A percentile compares a stretch with the other conserved stretches of the same genome.
Conservation (phyloP, 805 yeast genomes). For the Cyberlindnera bimundalis region DNA sequence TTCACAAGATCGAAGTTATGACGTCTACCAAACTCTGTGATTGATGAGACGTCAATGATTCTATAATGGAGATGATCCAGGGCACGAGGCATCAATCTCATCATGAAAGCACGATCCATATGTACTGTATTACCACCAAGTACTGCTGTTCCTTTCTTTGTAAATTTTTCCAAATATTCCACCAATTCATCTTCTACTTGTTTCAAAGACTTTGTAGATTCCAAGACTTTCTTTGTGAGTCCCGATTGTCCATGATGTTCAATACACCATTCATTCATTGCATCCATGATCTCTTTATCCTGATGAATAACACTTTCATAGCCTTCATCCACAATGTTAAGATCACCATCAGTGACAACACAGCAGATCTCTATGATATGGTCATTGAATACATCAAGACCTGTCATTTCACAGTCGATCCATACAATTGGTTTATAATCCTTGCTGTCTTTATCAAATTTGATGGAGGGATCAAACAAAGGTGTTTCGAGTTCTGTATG, state of each 20-base stretch:
- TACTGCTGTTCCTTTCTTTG: constrained; percentile 58
- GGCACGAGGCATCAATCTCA: constrained; percentile 72
- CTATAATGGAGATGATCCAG: constrained; percentile 61
- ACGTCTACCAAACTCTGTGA: constrained; percentile 76
- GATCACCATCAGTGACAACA: constrained; percentile 78
- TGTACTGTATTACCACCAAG: constrained; percentile 92
- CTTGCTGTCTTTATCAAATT: constrained; percentile 12
- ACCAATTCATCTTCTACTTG: constrained; percentile 66
- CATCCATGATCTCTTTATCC: constrained; percentile 55
- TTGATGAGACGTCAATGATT: constrained; percentile 82
- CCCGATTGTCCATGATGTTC: constrained; percentile 77
- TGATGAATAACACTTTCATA: constrained; percentile 80
- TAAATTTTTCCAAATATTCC: constrained; percentile 52
- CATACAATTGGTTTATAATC: constrained; percentile 61
- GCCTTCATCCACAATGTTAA: constrained; percentile 70
- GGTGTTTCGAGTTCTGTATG: constrained; percentile 21
- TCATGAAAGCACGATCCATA: constrained; percentile 83
- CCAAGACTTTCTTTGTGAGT: constrained; percentile 64
- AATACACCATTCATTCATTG: constrained; percentile 88
- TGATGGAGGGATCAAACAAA: constrained; percentile 13
- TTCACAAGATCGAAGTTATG: constrained; percentile 65
- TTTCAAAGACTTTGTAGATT: constrained; percentile 47
- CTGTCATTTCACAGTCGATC: constrained; percentile 99
- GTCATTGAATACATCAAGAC: constrained; percentile 76
- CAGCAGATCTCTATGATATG: constrained; percentile 90